Percentiles rank a stretch among this genome's conserved stretches.
Conservation (phyloP, 805 yeast species). For the Candida suzukii region DNA sequence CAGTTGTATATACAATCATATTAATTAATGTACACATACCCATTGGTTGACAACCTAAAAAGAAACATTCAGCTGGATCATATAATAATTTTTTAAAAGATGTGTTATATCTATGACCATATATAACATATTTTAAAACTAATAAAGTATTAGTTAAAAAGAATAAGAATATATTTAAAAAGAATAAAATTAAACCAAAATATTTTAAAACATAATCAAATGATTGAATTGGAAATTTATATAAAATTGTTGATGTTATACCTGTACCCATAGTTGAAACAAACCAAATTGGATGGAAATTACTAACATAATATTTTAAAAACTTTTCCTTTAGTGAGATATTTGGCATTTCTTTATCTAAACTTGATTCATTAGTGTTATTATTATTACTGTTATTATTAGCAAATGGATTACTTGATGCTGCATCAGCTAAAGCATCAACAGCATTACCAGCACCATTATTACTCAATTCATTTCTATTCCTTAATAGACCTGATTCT, state of each 20-base stretch:
- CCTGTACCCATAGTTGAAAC: conserved; percentile 85
- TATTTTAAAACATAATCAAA: conserved; percentile 18
- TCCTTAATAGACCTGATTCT: not conserved
- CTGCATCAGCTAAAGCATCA: no score
- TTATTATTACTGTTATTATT: no score
- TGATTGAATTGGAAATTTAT: conserved; percentile 58
- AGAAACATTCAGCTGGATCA: conserved; percentile 45
- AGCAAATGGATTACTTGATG: no score
- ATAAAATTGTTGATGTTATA: conserved; percentile 54
- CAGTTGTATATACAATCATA: conserved; percentile 37
- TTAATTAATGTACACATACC: conserved; percentile 63
- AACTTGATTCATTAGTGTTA: no score
- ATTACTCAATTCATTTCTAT: no score
- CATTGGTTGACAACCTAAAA: conserved; percentile 79
- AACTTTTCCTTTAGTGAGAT: not conserved
- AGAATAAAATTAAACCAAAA: conserved; percentile 59
- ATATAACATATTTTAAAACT: conserved; percentile 29
- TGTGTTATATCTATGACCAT: conserved; percentile 1
- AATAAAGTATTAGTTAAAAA: conserved; percentile 35
- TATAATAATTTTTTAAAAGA: conserved; percentile 23
- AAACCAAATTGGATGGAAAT: conserved; percentile 52
- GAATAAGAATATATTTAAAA: conserved; percentile 43
- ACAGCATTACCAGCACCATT: no score
- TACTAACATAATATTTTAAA: conserved; percentile 10
- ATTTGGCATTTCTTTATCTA: not conserved